A percentile compares a stretch with the other conserved stretches of the same genome.
These are phyloP conservation scores for Herpetomonas muscarum DNA, from an alignment of 208 protist species.

Conservation along the genomic window DNA sequence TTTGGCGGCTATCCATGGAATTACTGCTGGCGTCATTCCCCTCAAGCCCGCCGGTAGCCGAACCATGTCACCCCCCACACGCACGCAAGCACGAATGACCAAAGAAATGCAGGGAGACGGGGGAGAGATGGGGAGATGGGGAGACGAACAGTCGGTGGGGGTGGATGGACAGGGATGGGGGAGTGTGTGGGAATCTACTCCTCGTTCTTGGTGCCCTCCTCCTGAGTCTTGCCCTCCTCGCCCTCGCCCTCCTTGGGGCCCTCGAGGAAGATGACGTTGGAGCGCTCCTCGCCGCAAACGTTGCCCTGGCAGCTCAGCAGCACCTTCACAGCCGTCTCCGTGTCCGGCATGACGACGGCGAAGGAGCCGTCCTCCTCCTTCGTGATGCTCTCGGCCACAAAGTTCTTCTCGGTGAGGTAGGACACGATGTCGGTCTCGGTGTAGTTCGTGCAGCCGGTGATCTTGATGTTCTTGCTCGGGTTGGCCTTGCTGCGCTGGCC, in stretches of 20 bases:
- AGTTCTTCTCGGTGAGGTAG: conserved; percentile 73
- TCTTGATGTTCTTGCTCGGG: conserved; percentile 68
- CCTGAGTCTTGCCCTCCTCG: no score
- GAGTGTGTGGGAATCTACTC: conserved; percentile 16
- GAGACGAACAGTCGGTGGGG: not conserved
- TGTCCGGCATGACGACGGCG: conserved; percentile 54
- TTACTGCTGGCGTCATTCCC: no score
- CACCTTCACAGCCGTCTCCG: conserved; percentile 69
- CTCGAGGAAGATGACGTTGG: conserved; percentile 87
- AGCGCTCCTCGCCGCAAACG: conserved; percentile 83
- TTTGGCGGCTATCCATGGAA: no score
- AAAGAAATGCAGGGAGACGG: not conserved
- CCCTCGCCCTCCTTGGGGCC: conserved; percentile 32
- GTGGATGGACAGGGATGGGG: not conserved
- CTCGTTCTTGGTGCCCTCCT: conserved; percentile 4
- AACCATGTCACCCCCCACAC: no score
- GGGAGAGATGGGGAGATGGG: not conserved
- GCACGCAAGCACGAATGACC: no score
- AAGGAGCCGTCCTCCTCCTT: conserved; percentile 78
- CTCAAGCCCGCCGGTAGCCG: no score
- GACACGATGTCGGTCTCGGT: conserved; percentile 79
- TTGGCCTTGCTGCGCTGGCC: conserved; percentile 73
- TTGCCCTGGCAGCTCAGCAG: conserved; percentile 81
- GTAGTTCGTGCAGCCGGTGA: conserved; percentile 73
- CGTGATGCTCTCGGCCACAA: conserved; percentile 63